Evolutionary conservation across 345 rosid genomes (phyloP).

Genomic region (Schrenkiella parvula): DNA sequence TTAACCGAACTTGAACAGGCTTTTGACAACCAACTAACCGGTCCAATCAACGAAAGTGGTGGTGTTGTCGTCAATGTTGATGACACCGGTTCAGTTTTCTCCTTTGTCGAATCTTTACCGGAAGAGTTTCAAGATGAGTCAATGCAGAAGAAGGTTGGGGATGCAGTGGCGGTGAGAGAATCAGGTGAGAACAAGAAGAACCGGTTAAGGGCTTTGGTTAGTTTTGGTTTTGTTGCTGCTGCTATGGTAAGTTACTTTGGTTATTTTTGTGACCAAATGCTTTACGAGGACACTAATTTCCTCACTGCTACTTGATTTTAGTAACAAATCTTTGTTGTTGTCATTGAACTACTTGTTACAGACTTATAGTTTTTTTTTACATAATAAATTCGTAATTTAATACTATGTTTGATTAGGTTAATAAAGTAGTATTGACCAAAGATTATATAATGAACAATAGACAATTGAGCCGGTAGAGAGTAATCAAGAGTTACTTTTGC

Average conservation of each 20-base stretch:
- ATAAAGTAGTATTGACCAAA: too few species aligned
- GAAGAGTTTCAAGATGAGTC: not conserved
- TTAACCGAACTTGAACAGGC: conserved; percentile 7
- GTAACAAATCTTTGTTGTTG: not conserved
- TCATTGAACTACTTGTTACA: not conserved
- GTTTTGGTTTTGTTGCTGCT: conserved; percentile 23
- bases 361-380: too few species aligned
- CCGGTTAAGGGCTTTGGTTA: conserved; percentile 19
- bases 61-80: not conserved
- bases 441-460: not conserved
- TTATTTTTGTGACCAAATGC: not conserved
- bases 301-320: conserved; percentile 7
- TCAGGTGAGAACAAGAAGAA: conserved; percentile 5
- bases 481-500: too few species aligned
- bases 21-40: not conserved
- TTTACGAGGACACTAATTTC: not conserved
- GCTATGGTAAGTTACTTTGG: conserved; percentile 3
- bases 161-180: not conserved
- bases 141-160: not conserved
- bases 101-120: not conserved
- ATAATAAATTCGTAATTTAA: too few species aligned
- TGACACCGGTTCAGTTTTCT: conserved; percentile 6
- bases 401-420: too few species aligned
- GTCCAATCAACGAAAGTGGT: not conserved
- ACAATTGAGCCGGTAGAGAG: too few species aligned